phyloP scores from a whole-genome alignment of 2,329 filamentous ascomycete species.

The Xylariaceae sp. region DNA sequence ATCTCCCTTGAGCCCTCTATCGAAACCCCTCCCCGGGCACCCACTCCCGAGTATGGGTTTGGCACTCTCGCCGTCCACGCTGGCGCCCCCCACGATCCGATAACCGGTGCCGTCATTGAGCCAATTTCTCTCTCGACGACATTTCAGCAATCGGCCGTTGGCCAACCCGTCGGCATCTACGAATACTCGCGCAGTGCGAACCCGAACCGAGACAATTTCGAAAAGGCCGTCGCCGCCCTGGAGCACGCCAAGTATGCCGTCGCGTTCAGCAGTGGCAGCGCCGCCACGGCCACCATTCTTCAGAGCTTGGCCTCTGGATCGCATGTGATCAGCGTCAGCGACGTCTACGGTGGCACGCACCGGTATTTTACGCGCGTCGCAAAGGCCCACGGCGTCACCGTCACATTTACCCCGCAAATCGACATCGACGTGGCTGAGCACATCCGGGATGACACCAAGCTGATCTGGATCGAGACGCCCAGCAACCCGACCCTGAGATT shows the following conservation, averaged over 20 bases:
- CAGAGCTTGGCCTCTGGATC: constrained; percentile 87
- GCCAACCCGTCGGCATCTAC: constrained; percentile 79
- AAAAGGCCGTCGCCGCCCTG: constrained; percentile 82
- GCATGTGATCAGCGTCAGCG: constrained; percentile 92
- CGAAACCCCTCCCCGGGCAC: constrained; percentile 67
- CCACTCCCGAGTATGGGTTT: constrained; percentile 73
- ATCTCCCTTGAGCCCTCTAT: constrained; percentile 40
- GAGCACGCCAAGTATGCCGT: constrained; percentile 91
- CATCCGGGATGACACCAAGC: constrained; percentile 82
- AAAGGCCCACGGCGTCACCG: constrained; percentile 84
- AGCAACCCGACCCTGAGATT: constrained; percentile 91
- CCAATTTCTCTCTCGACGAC: constrained; percentile 94
- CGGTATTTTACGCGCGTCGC: constrained; percentile 98
- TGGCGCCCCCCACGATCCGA: constrained; percentile 82
- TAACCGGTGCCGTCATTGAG: constrained; percentile 92
- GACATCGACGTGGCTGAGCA: constrained; percentile 80
- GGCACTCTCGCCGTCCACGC: constrained; percentile 94
- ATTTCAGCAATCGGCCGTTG: constrained; percentile 85
- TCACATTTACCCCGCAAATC: constrained; percentile 90
- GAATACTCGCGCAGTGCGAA: constrained; percentile 94
- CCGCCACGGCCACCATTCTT: constrained; percentile 86
- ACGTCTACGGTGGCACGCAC: constrained; percentile 97
- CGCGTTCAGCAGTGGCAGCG: constrained; percentile 89
- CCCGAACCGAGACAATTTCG: constrained; percentile 93
- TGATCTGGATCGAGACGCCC: constrained; percentile 96